Base-by-base conservation (phyloP, 2,329 filamentous ascomycete genomes). In the Venturiaceae sp. region DNA sequence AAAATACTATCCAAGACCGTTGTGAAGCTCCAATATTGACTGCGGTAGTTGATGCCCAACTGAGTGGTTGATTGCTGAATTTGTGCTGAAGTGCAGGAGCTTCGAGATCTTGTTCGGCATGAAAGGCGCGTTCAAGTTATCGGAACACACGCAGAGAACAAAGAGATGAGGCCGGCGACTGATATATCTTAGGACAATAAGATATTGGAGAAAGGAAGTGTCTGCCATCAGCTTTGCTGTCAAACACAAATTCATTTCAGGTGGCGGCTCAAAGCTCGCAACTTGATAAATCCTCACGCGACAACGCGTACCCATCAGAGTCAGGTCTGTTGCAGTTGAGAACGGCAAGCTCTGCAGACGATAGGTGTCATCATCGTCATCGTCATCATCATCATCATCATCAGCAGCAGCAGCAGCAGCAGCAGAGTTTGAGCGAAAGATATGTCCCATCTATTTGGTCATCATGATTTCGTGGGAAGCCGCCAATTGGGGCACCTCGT, bases 391-490 rank as follows among this genome's bases (percentile, higher is more conserved):
- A n/a, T n/a, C n/a, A n/a, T n/a, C n/a, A n/a, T n/a, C n/a, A n/a
- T n/a, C n/a, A n/a, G n/a, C n/a, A n/a, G n/a, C n/a, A n/a, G n/a
- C n/a, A n/a, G n/a, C n/a, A n/a, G n/a, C n/a, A n/a, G n/a, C n/a
- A n/a, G n/a, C n/a, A n/a, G n/a, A n/a, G n/a, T n/a, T n/a, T n/a
- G n/a, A n/a, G n/a, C n/a, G n/a, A 62, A 69, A 64, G 62, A 61
- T 65, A 72, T 84, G 82, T 84, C 72, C 77, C 81, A 79, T 74
- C 79, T 81, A 75, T 77, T 76, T 85, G 83, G 83, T 86, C 82
- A 81, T 84, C 83, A 81, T 74, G 81, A 75, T 71, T 77, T 86
- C 83, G 81, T 86, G 83, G 77, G 77, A 77, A 78, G 79, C 77
- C 76, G 71, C 76, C 73, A 72, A 64, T 71, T 75, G 37, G 54